Evolutionary conservation across 345 rosid species (phyloP).

Genomic region (Leavenworthia alabamica): DNA sequence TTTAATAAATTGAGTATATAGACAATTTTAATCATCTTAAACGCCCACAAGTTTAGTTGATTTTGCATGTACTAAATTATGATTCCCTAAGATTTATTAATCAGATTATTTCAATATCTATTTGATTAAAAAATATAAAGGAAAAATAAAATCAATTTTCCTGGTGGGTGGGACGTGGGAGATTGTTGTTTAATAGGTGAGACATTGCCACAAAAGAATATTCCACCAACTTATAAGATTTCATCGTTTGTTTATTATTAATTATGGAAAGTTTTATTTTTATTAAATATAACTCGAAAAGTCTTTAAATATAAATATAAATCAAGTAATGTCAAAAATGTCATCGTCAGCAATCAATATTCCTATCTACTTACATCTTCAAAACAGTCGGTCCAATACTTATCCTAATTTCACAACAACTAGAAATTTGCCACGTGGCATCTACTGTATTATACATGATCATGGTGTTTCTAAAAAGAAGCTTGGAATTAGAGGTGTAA

Average conservation of each 20-base stretch:
- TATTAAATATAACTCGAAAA: not conserved
- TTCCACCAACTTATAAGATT: not conserved
- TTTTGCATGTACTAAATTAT: not conserved
- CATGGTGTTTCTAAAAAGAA: not conserved
- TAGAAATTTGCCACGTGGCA: not conserved
- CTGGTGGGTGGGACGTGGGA: slow-evolving; percentile 29
- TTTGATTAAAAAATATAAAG: not conserved
- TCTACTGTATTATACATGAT: not conserved
- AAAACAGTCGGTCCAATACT: slow-evolving; percentile 28
- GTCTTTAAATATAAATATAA: not conserved
- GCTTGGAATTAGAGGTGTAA: not conserved
- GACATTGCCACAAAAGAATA: slow-evolving; percentile 2
- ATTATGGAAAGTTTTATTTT: slow-evolving; percentile 8
- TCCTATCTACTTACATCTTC: not conserved
- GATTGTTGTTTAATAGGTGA: slow-evolving; percentile 7
- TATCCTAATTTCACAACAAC: slow-evolving; percentile 10
- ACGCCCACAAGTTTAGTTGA: not conserved
- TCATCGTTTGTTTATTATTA: slow-evolving; percentile 2
- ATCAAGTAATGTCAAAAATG: slow-evolving; percentile 16
- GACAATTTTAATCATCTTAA: not conserved
- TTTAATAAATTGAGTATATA: not conserved
- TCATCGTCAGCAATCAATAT: slow-evolving; percentile 14
- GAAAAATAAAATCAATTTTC: not conserved
- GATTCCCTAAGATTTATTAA: not conserved
- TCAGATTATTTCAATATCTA: not conserved